Conservation (phyloP, 2,329 filamentous ascomycete species). For the Pseudogymnoascus destructans region DNA sequence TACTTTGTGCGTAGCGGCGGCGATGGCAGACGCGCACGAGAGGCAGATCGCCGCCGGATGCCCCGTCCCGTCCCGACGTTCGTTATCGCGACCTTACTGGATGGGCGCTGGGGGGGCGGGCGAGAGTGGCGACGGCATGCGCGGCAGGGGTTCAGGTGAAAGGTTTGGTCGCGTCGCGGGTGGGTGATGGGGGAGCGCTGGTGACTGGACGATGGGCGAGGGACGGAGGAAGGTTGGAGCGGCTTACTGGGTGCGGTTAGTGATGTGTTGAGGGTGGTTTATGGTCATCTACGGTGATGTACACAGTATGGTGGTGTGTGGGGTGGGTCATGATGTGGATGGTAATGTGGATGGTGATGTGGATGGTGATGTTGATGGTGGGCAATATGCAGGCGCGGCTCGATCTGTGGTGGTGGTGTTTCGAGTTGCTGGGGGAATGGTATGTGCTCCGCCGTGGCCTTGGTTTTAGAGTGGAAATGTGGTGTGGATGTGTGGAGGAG, state of each 20-base stretch:
- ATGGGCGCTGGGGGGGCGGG: not conserved
- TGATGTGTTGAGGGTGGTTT: not conserved
- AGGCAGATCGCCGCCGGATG: not conserved
- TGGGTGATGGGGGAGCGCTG: not conserved
- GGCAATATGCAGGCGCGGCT: not conserved
- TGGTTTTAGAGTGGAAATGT: not conserved
- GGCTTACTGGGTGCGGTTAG: not conserved
- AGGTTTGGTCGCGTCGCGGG: not conserved
- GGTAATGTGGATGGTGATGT: not conserved
- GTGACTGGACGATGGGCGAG: not conserved
- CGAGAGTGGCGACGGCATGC: not conserved
- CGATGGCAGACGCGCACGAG: not conserved
- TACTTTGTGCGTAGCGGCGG: not conserved
- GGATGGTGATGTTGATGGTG: not conserved
- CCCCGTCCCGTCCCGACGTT: not conserved
- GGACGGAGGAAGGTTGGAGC: not conserved
- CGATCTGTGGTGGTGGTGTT: not conserved
- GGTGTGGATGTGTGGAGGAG: not conserved
- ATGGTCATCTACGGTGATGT: not conserved
- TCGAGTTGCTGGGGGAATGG: not conserved
- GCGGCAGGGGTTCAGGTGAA: not conserved
- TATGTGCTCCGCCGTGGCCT: not conserved
- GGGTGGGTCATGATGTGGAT: not conserved
- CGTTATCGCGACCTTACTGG: not conserved
- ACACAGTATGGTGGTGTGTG: not conserved